phyloP scores from a whole-genome alignment of 768 basidiomycete species.

The Tephrocybe sp. region DNA sequence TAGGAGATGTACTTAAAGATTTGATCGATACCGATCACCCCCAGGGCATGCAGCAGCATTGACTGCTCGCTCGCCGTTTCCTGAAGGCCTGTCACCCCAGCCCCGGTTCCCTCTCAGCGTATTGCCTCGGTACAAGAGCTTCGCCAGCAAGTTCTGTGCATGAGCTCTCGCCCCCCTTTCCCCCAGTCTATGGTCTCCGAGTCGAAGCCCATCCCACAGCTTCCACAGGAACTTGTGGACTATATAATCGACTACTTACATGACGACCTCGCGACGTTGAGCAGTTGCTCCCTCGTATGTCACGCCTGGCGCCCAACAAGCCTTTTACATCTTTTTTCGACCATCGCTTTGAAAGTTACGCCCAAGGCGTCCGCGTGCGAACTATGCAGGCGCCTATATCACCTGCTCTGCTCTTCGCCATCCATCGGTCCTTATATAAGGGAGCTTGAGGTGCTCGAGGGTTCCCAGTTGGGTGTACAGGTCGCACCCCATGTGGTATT shows the following conservation, averaged over 20 bases:
- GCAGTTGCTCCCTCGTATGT: slow-evolving; percentile 35
- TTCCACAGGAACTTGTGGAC: slow-evolving; percentile 50
- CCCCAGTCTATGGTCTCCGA: slow-evolving; percentile 12
- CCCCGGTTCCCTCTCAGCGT: background rate
- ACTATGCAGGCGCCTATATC: slow-evolving; percentile 35
- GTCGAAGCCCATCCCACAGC: slow-evolving; percentile 16
- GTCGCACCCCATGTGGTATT: slow-evolving; percentile 21
- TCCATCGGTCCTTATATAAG: slow-evolving; percentile 33
- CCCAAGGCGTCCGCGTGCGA: slow-evolving; percentile 22
- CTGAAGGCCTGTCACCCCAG: slow-evolving; percentile 5
- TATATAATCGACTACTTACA: slow-evolving; percentile 45
- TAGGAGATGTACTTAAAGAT: slow-evolving; percentile 16
- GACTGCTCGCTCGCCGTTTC: slow-evolving; percentile 15
- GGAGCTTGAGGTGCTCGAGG: slow-evolving; percentile 40
- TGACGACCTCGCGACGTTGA: slow-evolving; percentile 30
- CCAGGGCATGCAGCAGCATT: slow-evolving; percentile 20
- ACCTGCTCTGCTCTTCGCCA: slow-evolving; percentile 31
- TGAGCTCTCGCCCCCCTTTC: slow-evolving; percentile 10
- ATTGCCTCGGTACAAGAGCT: slow-evolving; percentile 13
- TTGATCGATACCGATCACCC: slow-evolving; percentile 20
- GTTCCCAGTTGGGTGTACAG: slow-evolving; percentile 28
- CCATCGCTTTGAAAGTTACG: slow-evolving; percentile 32
- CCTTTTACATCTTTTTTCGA: slow-evolving; percentile 40
- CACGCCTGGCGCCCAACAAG: slow-evolving; percentile 39
- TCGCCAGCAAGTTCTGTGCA: slow-evolving; percentile 12